phyloP scores from a whole-genome alignment of 2,329 filamentous ascomycete species.

The Albophoma yamanashiensis region DNA sequence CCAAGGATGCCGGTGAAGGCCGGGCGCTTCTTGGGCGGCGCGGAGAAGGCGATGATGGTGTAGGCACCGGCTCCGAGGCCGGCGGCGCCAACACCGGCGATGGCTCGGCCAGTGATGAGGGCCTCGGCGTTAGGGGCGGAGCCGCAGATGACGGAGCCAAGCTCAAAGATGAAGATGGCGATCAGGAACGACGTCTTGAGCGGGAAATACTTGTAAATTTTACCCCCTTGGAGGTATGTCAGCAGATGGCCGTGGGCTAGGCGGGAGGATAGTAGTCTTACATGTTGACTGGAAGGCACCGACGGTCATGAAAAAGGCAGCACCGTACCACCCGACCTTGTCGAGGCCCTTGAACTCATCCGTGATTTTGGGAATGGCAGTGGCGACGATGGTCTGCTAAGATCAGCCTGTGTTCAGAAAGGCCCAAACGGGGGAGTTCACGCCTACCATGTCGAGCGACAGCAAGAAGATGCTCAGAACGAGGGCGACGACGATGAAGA shows the following conservation, averaged over 20 bases:
- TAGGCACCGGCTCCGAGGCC: slow-evolving; percentile 37
- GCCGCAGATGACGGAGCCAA: neutral
- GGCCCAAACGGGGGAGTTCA: no score
- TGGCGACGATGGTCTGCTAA: slow-evolving; percentile 42
- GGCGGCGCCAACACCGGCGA: slow-evolving; percentile 31
- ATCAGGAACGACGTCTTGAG: neutral
- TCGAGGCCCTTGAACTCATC: slow-evolving; percentile 38
- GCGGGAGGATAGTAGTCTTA: slow-evolving; percentile 11
- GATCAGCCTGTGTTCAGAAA: neutral
- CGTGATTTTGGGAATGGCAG: slow-evolving; percentile 46
- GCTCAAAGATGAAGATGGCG: neutral
- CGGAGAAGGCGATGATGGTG: slow-evolving; percentile 37
- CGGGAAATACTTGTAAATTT: neutral
- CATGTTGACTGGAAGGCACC: slow-evolving; percentile 33
- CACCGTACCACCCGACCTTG: slow-evolving; percentile 49
- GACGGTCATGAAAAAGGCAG: slow-evolving; percentile 40
- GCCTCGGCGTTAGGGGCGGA: neutral
- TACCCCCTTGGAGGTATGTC: slow-evolving; percentile 15
- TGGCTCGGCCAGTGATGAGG: slow-evolving; percentile 27
- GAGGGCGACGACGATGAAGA: slow-evolving; percentile 34
- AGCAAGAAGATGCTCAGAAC: slow-evolving; percentile 38
- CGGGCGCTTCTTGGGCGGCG: slow-evolving; percentile 21
- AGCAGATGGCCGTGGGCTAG: slow-evolving; percentile 8
- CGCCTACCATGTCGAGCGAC: slow-evolving; percentile 32
- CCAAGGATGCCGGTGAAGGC: slow-evolving; percentile 27